Evolutionary conservation across 2,329 filamentous ascomycete genomes (phyloP).

Genomic region (Trichoderma citrinoviride): DNA sequence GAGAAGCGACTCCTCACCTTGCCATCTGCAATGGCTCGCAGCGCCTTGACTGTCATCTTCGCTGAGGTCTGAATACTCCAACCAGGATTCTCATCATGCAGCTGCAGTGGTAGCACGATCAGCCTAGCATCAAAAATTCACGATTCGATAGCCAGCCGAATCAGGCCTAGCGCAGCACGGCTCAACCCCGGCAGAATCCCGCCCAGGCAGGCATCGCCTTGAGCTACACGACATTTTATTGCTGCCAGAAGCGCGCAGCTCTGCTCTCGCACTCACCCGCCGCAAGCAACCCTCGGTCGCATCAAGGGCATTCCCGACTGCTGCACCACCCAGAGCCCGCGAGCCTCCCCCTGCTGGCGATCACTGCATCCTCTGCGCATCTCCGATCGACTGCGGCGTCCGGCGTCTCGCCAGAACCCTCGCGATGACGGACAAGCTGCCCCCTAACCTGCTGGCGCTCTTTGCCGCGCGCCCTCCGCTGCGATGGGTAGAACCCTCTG

Average conservation of each 20-base stretch:
- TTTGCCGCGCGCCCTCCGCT: slow-evolving; percentile 92
- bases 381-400: background rate
- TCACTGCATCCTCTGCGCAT: background rate
- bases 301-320: slow-evolving; percentile 4
- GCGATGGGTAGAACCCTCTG: slow-evolving; percentile 80
- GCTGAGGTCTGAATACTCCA: slow-evolving; percentile 29
- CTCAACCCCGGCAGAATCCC: slow-evolving; percentile 27
- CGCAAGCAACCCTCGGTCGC: slow-evolving; percentile 3
- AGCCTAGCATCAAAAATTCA: slow-evolving; percentile 7
- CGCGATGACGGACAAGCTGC: slow-evolving; percentile 92
- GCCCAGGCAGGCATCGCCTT: slow-evolving; percentile 18
- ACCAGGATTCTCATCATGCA: slow-evolving; percentile 32
- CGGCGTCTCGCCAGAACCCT: background rate
- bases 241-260: slow-evolving; percentile 23
- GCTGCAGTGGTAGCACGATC: slow-evolving; percentile 21
- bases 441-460: slow-evolving; percentile 85
- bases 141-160: slow-evolving; percentile 22
- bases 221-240: slow-evolving; percentile 26
- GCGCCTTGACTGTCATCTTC: slow-evolving; percentile 55
- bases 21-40: slow-evolving; percentile 52
- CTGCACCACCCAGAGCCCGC: slow-evolving; percentile 8
- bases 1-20: slow-evolving; percentile 43
- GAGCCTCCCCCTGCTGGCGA: background rate
- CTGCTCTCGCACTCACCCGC: slow-evolving; percentile 8
- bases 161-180: slow-evolving; percentile 30